Percentiles rank a stretch among this genome's conserved stretches.
phyloP scores from a whole-genome alignment of 2,329 filamentous ascomycete species.

The Penicillium vulpinum region DNA sequence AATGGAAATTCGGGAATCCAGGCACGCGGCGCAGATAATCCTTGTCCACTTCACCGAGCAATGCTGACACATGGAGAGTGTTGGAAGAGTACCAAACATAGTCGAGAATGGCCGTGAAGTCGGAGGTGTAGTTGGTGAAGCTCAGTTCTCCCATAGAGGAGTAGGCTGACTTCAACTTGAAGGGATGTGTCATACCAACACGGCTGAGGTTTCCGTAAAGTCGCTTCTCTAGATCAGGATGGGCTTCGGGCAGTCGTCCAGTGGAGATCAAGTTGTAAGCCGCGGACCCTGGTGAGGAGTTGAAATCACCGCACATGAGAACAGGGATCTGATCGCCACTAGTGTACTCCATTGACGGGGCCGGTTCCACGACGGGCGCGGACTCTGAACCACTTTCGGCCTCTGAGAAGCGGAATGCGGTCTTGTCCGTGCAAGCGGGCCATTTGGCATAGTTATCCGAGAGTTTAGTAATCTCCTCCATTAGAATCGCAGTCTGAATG shows the following conservation, averaged over 20 bases:
- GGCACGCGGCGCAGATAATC: conserved; percentile 83
- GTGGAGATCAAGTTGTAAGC: conserved; percentile 87
- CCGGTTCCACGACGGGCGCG: conserved; percentile 59
- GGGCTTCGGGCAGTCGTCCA: conserved; percentile 74
- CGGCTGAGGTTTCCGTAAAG: conserved; percentile 92
- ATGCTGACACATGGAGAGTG: conserved; percentile 75
- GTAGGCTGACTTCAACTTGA: conserved; percentile 90
- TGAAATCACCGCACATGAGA: conserved; percentile 93
- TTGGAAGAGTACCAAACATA: conserved; percentile 98
- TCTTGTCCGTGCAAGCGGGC: conserved; percentile 80
- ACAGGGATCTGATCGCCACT: conserved; percentile 86
- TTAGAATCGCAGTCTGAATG: conserved; percentile 90
- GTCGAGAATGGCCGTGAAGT: conserved; percentile 89
- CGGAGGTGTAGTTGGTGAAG: conserved; percentile 95
- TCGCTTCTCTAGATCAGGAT: conserved; percentile 74
- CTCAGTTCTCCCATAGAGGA: conserved; percentile 78
- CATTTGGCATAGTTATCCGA: conserved; percentile 81
- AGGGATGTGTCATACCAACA: conserved; percentile 90
- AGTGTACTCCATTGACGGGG: conserved; percentile 81
- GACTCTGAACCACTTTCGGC: conserved; percentile 46
- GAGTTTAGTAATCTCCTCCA: conserved; percentile 85
- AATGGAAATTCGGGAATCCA: conserved; percentile 91
- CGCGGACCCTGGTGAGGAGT: conserved; percentile 81
- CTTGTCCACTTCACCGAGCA: conserved; percentile 83
- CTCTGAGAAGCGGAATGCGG: conserved; percentile 53